Conservation (phyloP, 805 yeast species). For the Candida nonsorbophila region DNA sequence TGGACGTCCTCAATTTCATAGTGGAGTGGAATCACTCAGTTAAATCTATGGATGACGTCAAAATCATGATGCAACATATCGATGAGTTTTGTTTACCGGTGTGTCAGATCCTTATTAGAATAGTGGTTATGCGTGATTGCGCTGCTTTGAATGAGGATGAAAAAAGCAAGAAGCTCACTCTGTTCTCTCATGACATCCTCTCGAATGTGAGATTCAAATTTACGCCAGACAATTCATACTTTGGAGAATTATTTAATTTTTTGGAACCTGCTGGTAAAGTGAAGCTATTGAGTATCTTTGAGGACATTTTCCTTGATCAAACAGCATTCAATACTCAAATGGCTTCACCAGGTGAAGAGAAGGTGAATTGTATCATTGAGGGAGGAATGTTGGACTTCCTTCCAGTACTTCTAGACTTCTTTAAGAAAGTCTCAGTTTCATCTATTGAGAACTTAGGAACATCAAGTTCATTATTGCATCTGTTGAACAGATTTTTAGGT, state of each 20-base stretch:
- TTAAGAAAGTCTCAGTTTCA: conserved; percentile 42
- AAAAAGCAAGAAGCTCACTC: conserved; percentile 7
- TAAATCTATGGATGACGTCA: conserved; percentile 11
- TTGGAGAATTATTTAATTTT: conserved; percentile 34
- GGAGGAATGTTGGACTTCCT: conserved; percentile 26
- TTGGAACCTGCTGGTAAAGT: conserved; percentile 24
- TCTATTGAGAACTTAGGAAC: conserved; percentile 16
- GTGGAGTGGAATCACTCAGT: too few species aligned
- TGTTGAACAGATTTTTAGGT: conserved; percentile 15
- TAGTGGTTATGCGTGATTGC: conserved; percentile 12
- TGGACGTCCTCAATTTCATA: too few species aligned
- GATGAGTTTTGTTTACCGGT: conserved; percentile 34
- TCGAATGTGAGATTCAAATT: conserved; percentile 21
- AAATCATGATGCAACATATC: conserved; percentile 7
- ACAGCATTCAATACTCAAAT: conserved; percentile 1
- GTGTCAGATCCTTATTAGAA: conserved; percentile 22
- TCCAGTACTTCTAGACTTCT: conserved; percentile 37
- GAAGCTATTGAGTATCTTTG: conserved; percentile 21
- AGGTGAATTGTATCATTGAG: background rate
- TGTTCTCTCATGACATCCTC: conserved; percentile 11
- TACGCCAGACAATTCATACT: conserved; percentile 24
- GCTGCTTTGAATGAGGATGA: conserved; percentile 6
- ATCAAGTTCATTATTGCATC: conserved; percentile 15
- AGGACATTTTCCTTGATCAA: conserved; percentile 17
- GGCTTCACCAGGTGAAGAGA: conserved; percentile 1